Evolutionary conservation across 1,284 basidiomycete genomes (phyloP), one percentile per base, ranked within the genome.

Genomic region (Leucoagaricus sp.): DNA sequence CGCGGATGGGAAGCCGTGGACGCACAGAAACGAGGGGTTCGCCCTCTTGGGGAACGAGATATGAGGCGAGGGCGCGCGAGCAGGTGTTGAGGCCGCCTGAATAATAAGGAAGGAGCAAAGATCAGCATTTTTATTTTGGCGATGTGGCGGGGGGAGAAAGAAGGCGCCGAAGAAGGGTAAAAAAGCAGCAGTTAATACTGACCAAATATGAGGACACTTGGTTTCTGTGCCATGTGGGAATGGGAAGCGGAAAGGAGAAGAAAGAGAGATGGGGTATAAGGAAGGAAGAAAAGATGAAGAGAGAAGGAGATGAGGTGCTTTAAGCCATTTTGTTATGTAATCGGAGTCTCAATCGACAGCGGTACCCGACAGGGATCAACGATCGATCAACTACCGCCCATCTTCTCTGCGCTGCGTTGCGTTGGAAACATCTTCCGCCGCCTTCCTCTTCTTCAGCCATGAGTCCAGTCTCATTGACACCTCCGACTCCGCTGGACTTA

Each of bases 181-280:
- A 26, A 29, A 21, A 57, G 4, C 2, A 48, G 48, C 12, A 4
- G 25, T 15, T 48, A 17, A 29, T 45, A 73, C 82, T 64, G 62
- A 93, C 92, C 92, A 63, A 93, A 87, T 63, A 94, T 89, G 64
- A 94, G 80, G 29, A 83, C 91, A 70, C 73, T 84, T n/a, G 89
- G 88, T 69, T 86, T 89, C 51, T 67, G 41, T 36, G 51, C 36
- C 54, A 49, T 52, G 25, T n/a, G 13, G 49, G 38, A 46, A 34
- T 26, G 23, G 29, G 45, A 36, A 28, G n/a, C 7, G 19, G 33
- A 34, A 48, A 28, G 38, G n/a, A n/a, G n/a, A n/a, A n/a, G 41
- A 29, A 46, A 38, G 40, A 28, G 12, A 19, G 31, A 44, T 25
- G 10, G 47, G 52, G 40, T 36, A 41, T 42, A 38, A 53, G 57